Evolutionary conservation across 192 early-diverging fungal genomes (phyloP).

Genomic region (Coemansia sp.): DNA sequence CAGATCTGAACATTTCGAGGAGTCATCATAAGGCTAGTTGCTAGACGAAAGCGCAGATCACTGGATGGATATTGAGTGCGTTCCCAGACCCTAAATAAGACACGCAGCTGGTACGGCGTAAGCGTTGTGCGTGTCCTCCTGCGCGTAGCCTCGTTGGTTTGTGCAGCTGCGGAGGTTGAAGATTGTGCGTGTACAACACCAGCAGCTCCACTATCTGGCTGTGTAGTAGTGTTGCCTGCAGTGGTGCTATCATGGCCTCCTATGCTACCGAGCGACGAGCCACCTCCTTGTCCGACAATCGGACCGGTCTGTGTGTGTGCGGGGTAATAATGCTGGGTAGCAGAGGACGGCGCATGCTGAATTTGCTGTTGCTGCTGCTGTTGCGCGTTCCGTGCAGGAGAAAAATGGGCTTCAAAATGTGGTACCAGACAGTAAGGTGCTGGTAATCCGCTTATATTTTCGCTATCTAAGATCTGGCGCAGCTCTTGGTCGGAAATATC

Average conservation of each 20-base stretch:
- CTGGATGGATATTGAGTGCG: slow-evolving; percentile 74
- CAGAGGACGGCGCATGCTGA: background rate
- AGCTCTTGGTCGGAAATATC: slow-evolving; percentile 57
- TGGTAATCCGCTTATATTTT: slow-evolving; percentile 53
- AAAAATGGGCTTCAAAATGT: slow-evolving; percentile 42
- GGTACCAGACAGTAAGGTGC: slow-evolving; percentile 50
- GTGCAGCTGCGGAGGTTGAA: slow-evolving; percentile 8
- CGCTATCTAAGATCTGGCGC: slow-evolving; percentile 55
- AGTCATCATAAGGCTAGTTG: slow-evolving; percentile 73
- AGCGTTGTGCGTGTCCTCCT: slow-evolving; percentile 59
- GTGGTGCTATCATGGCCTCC: slow-evolving; percentile 21
- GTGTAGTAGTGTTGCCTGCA: slow-evolving; percentile 9
- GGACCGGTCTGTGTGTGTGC: background rate
- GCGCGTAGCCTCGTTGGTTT: slow-evolving; percentile 29
- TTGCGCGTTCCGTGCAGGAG: slow-evolving; percentile 26
- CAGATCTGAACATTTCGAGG: slow-evolving; percentile 87
- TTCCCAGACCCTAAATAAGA: slow-evolving; percentile 61
- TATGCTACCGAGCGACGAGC: slow-evolving; percentile 24
- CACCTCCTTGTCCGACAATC: slow-evolving; percentile 11
- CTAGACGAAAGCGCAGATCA: slow-evolving; percentile 70
- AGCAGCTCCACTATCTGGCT: background rate
- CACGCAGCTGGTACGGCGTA: slow-evolving; percentile 62
- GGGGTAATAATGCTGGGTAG: background rate
- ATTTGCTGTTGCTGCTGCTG: slow-evolving; percentile 9
- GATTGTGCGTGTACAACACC: slow-evolving; percentile 2